Conservation (phyloP, 805 yeast genomes). For the Ogataea trehalophila region DNA sequence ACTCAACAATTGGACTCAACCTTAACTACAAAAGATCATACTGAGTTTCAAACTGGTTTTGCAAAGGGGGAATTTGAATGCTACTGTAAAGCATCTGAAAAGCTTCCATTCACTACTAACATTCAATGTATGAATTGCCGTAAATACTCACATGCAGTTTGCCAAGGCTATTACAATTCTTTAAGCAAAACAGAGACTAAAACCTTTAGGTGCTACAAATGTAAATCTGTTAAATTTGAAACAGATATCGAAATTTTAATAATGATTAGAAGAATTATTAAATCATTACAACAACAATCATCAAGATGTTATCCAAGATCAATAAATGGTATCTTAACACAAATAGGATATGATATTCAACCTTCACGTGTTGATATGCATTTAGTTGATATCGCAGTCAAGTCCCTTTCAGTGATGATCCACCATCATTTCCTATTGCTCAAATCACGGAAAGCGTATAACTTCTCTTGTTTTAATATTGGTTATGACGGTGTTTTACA, state of each 20-base stretch:
- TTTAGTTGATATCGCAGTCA: slow-evolving; percentile 3
- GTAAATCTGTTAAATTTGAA: slow-evolving; percentile 3
- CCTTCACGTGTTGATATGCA: background rate
- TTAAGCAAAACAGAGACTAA: background rate
- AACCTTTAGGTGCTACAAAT: slow-evolving; percentile 15
- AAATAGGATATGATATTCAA: slow-evolving; percentile 5
- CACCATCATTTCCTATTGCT: slow-evolving; percentile 14
- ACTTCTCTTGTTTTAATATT: slow-evolving; percentile 10
- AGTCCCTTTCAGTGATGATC: slow-evolving; percentile 18
- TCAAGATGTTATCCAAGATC: slow-evolving; percentile 2
- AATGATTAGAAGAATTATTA: slow-evolving; percentile 18
- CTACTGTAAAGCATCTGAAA: slow-evolving; percentile 14
- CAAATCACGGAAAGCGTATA: slow-evolving; percentile 6
- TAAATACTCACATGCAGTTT: slow-evolving; percentile 15
- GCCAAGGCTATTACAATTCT: slow-evolving; percentile 11
- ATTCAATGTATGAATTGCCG: slow-evolving; percentile 18
- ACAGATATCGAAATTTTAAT: slow-evolving; percentile 14
- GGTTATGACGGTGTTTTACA: slow-evolving; percentile 11
- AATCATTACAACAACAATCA: slow-evolving; percentile 3
- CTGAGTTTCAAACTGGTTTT: background rate
- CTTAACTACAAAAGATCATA: background rate
- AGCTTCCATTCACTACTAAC: slow-evolving; percentile 6
- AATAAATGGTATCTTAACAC: background rate
- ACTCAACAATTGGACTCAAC: slow-evolving; percentile 7
- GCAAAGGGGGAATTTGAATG: slow-evolving; percentile 9